Percentiles rank a stretch among this genome's conserved stretches.
Evolutionary conservation across 2,329 filamentous ascomycete genomes (phyloP).

Genomic region (Periconia macrospinosa): DNA sequence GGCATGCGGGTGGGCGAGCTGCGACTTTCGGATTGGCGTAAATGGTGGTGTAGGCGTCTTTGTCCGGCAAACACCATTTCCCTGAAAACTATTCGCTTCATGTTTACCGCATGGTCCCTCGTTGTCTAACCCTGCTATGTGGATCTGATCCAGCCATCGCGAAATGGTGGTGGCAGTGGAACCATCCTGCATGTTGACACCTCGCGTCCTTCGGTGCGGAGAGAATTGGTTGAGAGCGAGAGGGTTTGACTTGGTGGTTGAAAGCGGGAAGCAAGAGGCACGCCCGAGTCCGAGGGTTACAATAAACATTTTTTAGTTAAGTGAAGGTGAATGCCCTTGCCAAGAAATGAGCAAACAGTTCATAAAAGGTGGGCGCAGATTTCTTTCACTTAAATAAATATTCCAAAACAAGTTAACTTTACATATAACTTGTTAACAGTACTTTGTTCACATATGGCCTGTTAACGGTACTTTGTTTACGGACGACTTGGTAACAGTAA

Average conservation of each 20-base stretch:
- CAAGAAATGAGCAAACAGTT: background rate
- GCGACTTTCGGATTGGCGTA: background rate
- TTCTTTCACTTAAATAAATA: too few relatives aligned
- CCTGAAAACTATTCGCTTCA: background rate
- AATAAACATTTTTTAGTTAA: background rate
- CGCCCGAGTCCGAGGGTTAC: background rate
- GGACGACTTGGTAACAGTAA: background rate
- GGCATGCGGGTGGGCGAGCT: background rate
- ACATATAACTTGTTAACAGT: background rate
- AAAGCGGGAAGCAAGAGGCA: too few relatives aligned
- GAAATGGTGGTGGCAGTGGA: background rate
- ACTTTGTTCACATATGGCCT: background rate
- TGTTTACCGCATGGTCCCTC: background rate
- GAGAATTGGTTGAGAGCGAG: background rate
- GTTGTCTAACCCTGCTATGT: background rate
- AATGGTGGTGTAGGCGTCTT: background rate
- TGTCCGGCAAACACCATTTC: background rate
- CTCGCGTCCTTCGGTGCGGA: background rate
- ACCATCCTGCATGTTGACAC: background rate
- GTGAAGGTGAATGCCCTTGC: background rate
- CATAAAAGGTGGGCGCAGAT: too few relatives aligned
- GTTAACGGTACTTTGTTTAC: background rate
- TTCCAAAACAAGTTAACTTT: background rate
- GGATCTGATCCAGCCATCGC: background rate
- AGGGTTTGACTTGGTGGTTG: background rate